phyloP scores from a whole-genome alignment of 495 filamentous ascomycete species.

The Aspergillus panamensis region DNA sequence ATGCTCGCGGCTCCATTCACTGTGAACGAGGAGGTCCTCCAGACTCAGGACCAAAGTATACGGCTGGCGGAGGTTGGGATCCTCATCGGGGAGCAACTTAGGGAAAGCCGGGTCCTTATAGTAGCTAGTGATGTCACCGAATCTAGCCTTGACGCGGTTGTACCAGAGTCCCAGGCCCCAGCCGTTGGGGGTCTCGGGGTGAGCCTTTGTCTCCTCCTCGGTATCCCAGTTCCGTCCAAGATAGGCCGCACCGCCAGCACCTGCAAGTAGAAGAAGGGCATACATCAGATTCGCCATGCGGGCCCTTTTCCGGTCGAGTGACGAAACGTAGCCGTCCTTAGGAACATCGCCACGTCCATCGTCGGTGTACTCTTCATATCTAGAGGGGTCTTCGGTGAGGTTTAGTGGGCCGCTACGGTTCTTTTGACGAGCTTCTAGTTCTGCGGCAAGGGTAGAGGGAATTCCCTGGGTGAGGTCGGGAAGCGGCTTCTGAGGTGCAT shows the following conservation, averaged over 20 bases:
- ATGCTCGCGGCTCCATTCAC: conserved; percentile 87
- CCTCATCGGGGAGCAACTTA: conserved; percentile 86
- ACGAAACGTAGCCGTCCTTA: conserved; percentile 85
- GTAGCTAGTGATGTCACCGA: conserved; percentile 72
- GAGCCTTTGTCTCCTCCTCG: conserved; percentile 60
- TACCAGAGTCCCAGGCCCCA: conserved; percentile 74
- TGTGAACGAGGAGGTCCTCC: conserved; percentile 91
- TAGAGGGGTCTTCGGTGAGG: conserved; percentile 55
- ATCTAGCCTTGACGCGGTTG: conserved; percentile 69
- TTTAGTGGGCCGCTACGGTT: conserved; percentile 42
- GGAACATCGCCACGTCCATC: conserved; percentile 60
- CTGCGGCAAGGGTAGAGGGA: conserved; percentile 72
- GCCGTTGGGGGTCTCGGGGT: conserved; percentile 67
- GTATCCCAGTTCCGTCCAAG: conserved; percentile 83
- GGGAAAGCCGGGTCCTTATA: conserved; percentile 96
- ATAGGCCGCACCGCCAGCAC: conserved; percentile 57
- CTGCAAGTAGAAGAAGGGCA: conserved; percentile 44
- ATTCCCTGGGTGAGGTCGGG: conserved; percentile 90
- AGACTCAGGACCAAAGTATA: conserved; percentile 90
- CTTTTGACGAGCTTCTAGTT: conserved; percentile 59
- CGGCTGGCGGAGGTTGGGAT: conserved; percentile 76
- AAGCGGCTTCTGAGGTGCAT: conserved; percentile 50
- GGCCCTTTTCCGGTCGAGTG: conserved; percentile 74
- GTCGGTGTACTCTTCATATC: conserved; percentile 44
- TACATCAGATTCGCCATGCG: conserved; percentile 67